These are phyloP conservation scores for Brassica cretica DNA, from an alignment of 345 rosid genomes.

Conservation along the genomic window DNA sequence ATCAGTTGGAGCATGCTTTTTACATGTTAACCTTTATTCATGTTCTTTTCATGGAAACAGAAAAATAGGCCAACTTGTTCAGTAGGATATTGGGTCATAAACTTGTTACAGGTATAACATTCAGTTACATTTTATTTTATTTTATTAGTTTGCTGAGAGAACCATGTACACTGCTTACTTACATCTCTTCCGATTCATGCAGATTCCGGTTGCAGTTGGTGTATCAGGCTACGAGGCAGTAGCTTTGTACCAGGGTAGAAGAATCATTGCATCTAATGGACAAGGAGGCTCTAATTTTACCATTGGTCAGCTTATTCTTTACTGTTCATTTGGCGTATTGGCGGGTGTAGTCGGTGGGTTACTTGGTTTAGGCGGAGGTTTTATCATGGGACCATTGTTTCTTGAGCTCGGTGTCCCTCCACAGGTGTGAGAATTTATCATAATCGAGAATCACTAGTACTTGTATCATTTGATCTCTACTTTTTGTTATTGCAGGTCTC, in stretches of 20 bases:
- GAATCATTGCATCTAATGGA: slow-evolving; percentile 67
- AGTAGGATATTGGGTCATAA: slow-evolving; percentile 58
- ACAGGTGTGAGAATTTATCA: slow-evolving; percentile 44
- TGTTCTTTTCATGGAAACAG: slow-evolving; percentile 44
- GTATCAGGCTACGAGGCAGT: slow-evolving; percentile 67
- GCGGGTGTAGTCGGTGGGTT: slow-evolving; percentile 81
- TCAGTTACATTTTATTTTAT: not conserved
- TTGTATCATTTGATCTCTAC: not conserved
- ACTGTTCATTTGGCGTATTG: slow-evolving; percentile 56
- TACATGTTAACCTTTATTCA: slow-evolving; percentile 5
- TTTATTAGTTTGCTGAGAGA: not conserved
- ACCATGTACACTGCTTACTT: not conserved
- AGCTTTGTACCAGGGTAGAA: slow-evolving; percentile 62
- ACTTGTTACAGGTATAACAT: slow-evolving; percentile 58
- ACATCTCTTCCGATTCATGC: not conserved
- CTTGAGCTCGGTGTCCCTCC: slow-evolving; percentile 76
- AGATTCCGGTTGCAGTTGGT: slow-evolving; percentile 73
- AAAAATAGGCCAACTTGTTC: slow-evolving; percentile 59
- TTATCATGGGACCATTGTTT: slow-evolving; percentile 79
- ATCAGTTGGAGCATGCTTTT: not conserved
- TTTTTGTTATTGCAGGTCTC: slow-evolving; percentile 50
- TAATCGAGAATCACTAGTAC: not conserved
- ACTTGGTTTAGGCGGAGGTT: slow-evolving; percentile 83
- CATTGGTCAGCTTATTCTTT: slow-evolving; percentile 52
- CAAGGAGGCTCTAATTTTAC: slow-evolving; percentile 41